Conservation (phyloP, 1,139 yeast genomes). For the Saccharomyces pastorianus region DNA sequence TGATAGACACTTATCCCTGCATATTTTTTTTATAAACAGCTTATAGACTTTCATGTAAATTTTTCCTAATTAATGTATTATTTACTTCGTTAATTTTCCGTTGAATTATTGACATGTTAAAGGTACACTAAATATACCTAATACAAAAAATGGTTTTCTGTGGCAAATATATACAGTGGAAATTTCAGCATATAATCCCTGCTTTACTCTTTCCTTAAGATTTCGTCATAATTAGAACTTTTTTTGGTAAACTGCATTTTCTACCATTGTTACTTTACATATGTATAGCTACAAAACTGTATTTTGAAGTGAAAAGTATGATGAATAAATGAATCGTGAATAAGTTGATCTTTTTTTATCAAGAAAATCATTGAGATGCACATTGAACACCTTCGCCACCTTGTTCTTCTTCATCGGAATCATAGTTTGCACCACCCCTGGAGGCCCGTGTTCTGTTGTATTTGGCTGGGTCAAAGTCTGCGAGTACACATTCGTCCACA, state of each 20-base stretch:
- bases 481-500: slow-evolving; percentile 77
- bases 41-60: neutral
- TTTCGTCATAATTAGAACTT: neutral
- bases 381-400: slow-evolving; percentile 80
- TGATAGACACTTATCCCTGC: neutral
- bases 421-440: slow-evolving; percentile 40
- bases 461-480: slow-evolving; percentile 53
- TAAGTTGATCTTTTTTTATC: slow-evolving; percentile 1
- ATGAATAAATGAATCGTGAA: neutral
- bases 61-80: neutral
- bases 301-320: slow-evolving; percentile 2
- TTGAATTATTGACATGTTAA: neutral
- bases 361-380: slow-evolving; percentile 54
- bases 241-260: neutral
- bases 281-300: neutral
- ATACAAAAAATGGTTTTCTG: neutral
- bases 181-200: neutral
- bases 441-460: slow-evolving; percentile 43
- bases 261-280: neutral
- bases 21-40: neutral
- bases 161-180: too few relatives aligned
- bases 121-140: neutral
- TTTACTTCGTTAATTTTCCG: neutral
- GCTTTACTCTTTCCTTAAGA: neutral
- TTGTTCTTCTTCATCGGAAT: slow-evolving; percentile 55